Evolutionary conservation across 257 asterid genomes (phyloP), one percentile per base, ranked within the genome.

Genomic region (Cynanchum wilfordii): DNA sequence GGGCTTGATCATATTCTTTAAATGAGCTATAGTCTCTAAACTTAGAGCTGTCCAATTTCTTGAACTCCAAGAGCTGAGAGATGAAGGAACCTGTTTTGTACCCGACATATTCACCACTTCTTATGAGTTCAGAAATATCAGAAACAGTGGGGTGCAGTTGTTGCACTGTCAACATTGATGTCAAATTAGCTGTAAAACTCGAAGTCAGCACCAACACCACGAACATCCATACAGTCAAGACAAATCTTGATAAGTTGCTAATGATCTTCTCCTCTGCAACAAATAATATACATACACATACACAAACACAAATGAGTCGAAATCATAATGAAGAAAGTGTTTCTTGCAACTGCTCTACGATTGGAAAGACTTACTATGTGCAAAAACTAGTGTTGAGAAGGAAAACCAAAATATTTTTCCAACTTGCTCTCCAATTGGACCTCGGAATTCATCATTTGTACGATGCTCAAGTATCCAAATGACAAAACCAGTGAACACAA

Each of bases 171-270:
- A 89, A 89, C 79, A 89, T 86, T 42, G 96, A 87, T 44, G 96
- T 86, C 85, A 89, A 79, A 71, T 91, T 89, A 66, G 96, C 96
- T 50, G 96, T 89, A 52, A 87, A 89, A 83, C 93, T 87, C 64
- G 93, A 87, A 40, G 86, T 89, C 71, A 89, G 84, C 5, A 89
- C 87, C 80, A 89, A 66, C 52, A 89, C 93, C 22, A 89, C 93
- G 50, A 87, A 87, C 15, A 89, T 90, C 96, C 96, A 89, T 12
- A 72, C 42, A 22, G 62, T 72, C n/a, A 72, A 45, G 6, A 60
- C 76, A 33, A 72, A 60, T 24, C 69, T 65, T 24, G 69, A 52
- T 25, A 60, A 30, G 25, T 65, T 72, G 57, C 76, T 72, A 19
- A 72, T 54, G 3, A 66, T 72, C 36, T 72, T 72, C 58, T 72